Evolutionary conservation across 352 stramenopile genomes (phyloP), one percentile per base, ranked within the genome.

Genomic region (Globisporangium sylvaticum): DNA sequence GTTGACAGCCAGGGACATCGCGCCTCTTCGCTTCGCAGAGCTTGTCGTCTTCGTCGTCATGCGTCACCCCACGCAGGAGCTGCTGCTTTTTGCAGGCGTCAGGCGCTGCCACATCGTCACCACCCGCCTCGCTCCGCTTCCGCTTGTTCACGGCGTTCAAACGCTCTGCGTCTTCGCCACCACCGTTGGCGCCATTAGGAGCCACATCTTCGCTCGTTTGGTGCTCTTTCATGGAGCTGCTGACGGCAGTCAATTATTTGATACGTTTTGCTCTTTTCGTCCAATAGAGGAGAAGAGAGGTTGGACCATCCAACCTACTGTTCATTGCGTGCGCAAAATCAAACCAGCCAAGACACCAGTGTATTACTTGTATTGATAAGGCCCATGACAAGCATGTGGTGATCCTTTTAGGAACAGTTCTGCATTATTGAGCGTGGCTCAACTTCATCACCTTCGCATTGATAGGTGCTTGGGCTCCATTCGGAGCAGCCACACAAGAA

Each of bases 401-500:
- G n/a, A n/a, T n/a, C n/a, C n/a, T n/a, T n/a, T n/a, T n/a, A n/a
- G n/a, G n/a, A n/a, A n/a, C n/a, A n/a, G n/a, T n/a, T n/a, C n/a
- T n/a, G n/a, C n/a, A n/a, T n/a, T n/a, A n/a, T n/a, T n/a, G n/a
- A n/a, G n/a, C n/a, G n/a, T n/a, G n/a, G n/a, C n/a, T n/a, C n/a
- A n/a, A n/a, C n/a, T n/a, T n/a, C n/a, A n/a, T n/a, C n/a, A n/a
- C n/a, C n/a, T n/a, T n/a, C n/a, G n/a, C n/a, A n/a, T n/a, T n/a
- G n/a, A n/a, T n/a, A n/a, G n/a, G n/a, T n/a, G n/a, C n/a, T n/a
- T n/a, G n/a, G n/a, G n/a, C n/a, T n/a, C n/a, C n/a, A n/a, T n/a
- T n/a, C n/a, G n/a, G n/a, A n/a, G n/a, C n/a, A n/a, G n/a, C 27
- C 15, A 22, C 48, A 62, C 37, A 15, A 29, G 52, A 78, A 88